A percentile compares a stretch with the other conserved stretches of the same genome.
Conservation (phyloP, 1,284 basidiomycete genomes). For the Ceratobasidium sp. region DNA sequence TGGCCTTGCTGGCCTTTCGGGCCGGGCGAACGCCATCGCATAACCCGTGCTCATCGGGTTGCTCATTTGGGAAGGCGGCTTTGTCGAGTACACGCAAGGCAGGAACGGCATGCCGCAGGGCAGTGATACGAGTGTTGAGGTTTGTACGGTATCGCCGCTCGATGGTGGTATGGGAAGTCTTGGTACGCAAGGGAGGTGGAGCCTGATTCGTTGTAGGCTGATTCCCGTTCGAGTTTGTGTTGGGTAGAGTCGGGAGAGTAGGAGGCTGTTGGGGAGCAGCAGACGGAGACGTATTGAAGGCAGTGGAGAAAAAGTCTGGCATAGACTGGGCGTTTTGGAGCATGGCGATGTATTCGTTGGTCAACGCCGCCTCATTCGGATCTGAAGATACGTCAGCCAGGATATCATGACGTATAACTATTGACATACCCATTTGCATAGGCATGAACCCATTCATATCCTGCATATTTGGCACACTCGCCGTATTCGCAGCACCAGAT, state of each 20-base stretch:
- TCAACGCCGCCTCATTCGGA: conserved; percentile 24
- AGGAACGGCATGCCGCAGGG: conserved; percentile 83
- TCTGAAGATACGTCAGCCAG: conserved; percentile 24
- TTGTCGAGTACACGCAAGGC: conserved; percentile 76
- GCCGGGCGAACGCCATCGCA: conserved; percentile 87
- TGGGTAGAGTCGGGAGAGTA: conserved; percentile 19
- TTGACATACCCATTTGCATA: conserved; percentile 40
- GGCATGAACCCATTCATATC: conserved; percentile 28
- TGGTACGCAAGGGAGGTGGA: conserved; percentile 57
- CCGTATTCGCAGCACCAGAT: background rate
- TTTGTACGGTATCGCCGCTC: conserved; percentile 91
- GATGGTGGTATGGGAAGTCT: conserved; percentile 91
- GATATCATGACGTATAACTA: no score
- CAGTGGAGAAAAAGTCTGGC: conserved; percentile 42
- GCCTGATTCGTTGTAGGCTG: background rate
- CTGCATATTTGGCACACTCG: conserved; percentile 7
- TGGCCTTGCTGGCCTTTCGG: conserved; percentile 85
- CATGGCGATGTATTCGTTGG: conserved; percentile 42
- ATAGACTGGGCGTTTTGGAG: conserved; percentile 44
- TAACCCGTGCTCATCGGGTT: conserved; percentile 79
- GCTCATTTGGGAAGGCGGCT: conserved; percentile 61
- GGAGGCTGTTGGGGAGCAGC: conserved; percentile 4
- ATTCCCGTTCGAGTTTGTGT: background rate
- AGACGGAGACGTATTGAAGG: conserved; percentile 11
- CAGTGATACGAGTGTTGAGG: conserved; percentile 88